Conservation (phyloP, 306 rosid genomes). For the Luffa acutangula region DNA sequence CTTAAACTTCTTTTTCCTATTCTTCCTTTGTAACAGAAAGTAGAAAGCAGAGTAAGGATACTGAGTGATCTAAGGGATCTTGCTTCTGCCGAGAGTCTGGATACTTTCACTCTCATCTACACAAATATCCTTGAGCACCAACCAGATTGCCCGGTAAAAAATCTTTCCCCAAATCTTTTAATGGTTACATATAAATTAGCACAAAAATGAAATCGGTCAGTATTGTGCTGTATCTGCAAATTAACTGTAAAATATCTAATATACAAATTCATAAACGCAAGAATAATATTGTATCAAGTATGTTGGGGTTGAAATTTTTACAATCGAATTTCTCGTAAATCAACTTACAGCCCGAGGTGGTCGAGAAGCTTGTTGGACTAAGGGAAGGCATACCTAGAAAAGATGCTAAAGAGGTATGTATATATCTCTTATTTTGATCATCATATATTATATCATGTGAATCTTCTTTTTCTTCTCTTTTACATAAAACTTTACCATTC, state of each 20-base stretch:
- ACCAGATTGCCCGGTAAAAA: constrained; percentile 94
- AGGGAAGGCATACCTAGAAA: constrained; percentile 97
- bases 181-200: background rate
- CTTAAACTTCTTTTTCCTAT: constrained; percentile 10
- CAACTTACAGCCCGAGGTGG: constrained; percentile 76
- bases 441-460: background rate
- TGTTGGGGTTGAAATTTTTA: background rate
- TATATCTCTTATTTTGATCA: background rate
- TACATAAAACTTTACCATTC: background rate
- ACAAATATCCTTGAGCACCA: constrained; percentile 94
- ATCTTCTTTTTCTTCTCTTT: background rate
- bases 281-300: background rate
- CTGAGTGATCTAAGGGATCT: constrained; percentile 86
- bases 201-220: background rate
- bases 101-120: constrained; percentile 76
- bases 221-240: background rate
- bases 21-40: constrained; percentile 51
- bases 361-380: constrained; percentile 83
- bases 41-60: constrained; percentile 68
- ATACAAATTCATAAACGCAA: background rate
- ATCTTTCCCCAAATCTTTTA: background rate
- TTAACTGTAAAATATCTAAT: background rate
- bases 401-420: constrained; percentile 91
- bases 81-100: constrained; percentile 96
- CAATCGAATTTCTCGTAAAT: constrained; percentile 4